A percentile compares a stretch with the other conserved stretches of the same genome.
phyloP scores from a whole-genome alignment of 2,329 filamentous ascomycete genomes.

The Aspergillus aculeatus region DNA sequence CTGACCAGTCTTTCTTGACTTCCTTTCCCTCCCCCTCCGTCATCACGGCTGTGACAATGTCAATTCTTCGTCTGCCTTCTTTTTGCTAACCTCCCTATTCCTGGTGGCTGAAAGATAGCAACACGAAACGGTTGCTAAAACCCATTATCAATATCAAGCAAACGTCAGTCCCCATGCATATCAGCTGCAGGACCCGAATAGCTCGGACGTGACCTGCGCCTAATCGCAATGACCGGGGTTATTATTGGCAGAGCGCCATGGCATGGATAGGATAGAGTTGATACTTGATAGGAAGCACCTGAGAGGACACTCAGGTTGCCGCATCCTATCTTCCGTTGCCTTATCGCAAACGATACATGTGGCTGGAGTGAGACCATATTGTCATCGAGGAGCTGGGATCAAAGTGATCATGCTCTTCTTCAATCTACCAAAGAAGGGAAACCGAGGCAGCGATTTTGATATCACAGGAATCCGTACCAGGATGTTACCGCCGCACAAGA shows the following conservation, averaged over 20 bases:
- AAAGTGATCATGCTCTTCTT: background rate
- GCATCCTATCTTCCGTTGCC: background rate
- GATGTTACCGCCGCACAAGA: background rate
- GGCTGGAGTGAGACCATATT: background rate
- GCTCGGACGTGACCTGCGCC: conserved; percentile 16
- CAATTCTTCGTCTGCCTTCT: background rate
- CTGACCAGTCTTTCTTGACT: background rate
- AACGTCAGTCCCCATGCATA: conserved; percentile 23
- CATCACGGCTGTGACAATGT: background rate
- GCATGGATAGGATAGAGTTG: background rate
- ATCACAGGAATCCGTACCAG: background rate
- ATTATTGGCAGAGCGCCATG: conserved; percentile 15
- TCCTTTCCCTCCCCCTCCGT: background rate
- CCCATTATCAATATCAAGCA: conserved; percentile 29
- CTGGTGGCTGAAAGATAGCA: conserved; percentile 19
- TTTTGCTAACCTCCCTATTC: background rate
- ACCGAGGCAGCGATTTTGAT: background rate
- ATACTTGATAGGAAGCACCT: conserved; percentile 1
- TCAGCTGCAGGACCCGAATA: conserved; percentile 27
- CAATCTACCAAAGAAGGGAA: background rate
- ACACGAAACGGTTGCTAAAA: conserved; percentile 24
- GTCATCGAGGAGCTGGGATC: background rate
- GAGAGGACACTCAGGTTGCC: background rate
- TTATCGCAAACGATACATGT: background rate
- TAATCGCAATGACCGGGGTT: conserved; percentile 9